A percentile compares a stretch with the other conserved stretches of the same genome.
phyloP scores from a whole-genome alignment of 768 basidiomycete genomes.

The Chalciporus piperatus region DNA sequence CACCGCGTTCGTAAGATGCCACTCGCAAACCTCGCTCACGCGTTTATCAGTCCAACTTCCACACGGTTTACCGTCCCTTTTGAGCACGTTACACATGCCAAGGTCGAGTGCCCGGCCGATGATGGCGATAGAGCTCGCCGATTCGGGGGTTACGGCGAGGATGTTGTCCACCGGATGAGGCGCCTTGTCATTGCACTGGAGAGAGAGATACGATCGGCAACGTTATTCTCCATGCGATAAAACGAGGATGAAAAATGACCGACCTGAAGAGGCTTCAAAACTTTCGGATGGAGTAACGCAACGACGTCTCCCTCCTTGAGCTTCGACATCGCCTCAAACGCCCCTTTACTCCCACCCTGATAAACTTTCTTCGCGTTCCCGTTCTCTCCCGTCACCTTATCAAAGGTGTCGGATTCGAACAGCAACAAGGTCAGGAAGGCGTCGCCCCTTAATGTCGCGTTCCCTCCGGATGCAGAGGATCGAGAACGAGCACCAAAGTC shows the following conservation, averaged over 20 bases:
- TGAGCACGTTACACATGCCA: constrained; percentile 76
- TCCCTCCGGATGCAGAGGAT: constrained; percentile 54
- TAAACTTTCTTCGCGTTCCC: constrained; percentile 62
- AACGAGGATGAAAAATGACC: constrained; percentile 12
- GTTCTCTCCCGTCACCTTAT: constrained; percentile 51
- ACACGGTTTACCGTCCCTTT: constrained; percentile 78
- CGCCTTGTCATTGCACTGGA: constrained; percentile 37
- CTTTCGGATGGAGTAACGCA: constrained; percentile 82
- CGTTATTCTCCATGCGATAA: background rate
- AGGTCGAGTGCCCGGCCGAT: constrained; percentile 87
- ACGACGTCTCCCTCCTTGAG: constrained; percentile 87
- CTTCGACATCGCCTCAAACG: constrained; percentile 85
- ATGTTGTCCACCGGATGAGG: constrained; percentile 81
- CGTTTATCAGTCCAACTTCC: constrained; percentile 91
- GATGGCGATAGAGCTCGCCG: constrained; percentile 73
- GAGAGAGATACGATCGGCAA: background rate
- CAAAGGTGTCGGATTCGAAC: constrained; percentile 81
- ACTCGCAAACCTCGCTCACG: constrained; percentile 85
- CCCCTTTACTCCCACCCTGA: constrained; percentile 87
- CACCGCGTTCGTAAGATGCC: constrained; percentile 82
- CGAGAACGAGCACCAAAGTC: constrained; percentile 70
- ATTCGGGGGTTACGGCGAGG: constrained; percentile 84
- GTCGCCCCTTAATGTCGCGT: constrained; percentile 69
- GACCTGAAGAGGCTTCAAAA: constrained; percentile 86
- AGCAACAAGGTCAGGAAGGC: constrained; percentile 79